Conservation (phyloP, 23 red algal species). For the Cyanidioschyzon merolae region DNA sequence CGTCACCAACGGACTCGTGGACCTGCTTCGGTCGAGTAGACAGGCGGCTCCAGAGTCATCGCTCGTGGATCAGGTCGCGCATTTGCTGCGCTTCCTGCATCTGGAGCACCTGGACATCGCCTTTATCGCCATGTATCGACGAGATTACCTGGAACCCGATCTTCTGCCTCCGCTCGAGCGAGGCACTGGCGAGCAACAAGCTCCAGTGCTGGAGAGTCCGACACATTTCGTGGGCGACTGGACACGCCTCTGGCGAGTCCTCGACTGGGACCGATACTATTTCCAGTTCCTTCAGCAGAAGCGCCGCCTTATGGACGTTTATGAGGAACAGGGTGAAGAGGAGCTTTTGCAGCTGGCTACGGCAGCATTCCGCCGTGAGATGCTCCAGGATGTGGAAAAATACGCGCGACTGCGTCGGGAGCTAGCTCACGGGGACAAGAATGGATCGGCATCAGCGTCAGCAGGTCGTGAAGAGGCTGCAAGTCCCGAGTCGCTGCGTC, state of each 20-base stretch:
- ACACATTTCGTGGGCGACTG: slow-evolving; percentile 1
- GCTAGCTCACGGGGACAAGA: not conserved
- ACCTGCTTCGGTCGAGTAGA: not conserved
- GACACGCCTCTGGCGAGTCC: not conserved
- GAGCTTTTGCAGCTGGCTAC: not conserved
- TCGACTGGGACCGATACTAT: not conserved
- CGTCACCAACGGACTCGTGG: not conserved
- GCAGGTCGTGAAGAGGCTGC: too few relatives aligned
- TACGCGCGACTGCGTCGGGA: slow-evolving; percentile 5
- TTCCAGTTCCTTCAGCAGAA: not conserved
- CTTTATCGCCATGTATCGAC: slow-evolving; percentile 8
- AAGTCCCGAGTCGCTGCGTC: too few relatives aligned
- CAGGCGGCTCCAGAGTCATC: not conserved
- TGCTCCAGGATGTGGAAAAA: not conserved
- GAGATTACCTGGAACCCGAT: slow-evolving; percentile 9
- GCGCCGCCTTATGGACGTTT: not conserved
- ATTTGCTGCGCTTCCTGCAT: slow-evolving; percentile 2
- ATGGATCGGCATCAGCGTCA: too few relatives aligned
- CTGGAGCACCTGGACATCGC: slow-evolving; percentile 1
- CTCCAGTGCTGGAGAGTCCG: not conserved
- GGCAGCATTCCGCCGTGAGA: not conserved
- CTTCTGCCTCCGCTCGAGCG: not conserved
- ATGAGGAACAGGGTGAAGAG: not conserved
- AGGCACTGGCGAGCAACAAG: not conserved
- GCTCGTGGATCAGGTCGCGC: slow-evolving; percentile 1